phyloP scores from a whole-genome alignment of 371 early-diverging fungal genomes.

The Mortierella sp. region DNA sequence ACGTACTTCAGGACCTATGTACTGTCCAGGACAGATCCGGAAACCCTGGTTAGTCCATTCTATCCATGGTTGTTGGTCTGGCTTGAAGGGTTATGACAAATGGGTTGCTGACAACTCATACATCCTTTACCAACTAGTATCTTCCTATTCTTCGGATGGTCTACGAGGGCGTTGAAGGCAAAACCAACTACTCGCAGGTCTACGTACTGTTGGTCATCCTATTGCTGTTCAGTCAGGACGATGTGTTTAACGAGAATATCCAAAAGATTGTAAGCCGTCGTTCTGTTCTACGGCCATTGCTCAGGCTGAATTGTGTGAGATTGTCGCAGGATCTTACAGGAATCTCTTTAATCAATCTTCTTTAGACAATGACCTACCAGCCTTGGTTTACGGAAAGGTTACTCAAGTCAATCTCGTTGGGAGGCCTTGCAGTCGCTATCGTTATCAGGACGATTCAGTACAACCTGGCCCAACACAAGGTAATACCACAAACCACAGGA shows the following conservation, averaged over 20 bases:
- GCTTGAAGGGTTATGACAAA: too few species aligned
- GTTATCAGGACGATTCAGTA: conserved; percentile 74
- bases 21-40: conserved; percentile 80
- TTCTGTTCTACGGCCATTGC: background rate
- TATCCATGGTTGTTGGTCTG: too few species aligned
- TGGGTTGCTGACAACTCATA: too few species aligned
- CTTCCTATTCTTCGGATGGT: conserved; percentile 74
- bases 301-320: background rate
- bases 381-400: conserved; percentile 82
- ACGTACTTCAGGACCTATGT: conserved; percentile 77
- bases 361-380: conserved; percentile 65
- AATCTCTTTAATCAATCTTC: background rate
- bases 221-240: conserved; percentile 77
- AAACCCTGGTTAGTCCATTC: conserved; percentile 73
- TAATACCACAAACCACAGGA: conserved; percentile 16
- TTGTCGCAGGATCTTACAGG: background rate
- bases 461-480: conserved; percentile 76
- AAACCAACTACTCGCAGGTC: conserved; percentile 70
- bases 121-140: conserved; percentile 58
- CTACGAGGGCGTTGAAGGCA: conserved; percentile 74
- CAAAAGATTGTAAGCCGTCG: conserved; percentile 72
- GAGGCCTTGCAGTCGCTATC: conserved; percentile 71
- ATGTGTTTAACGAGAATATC: conserved; percentile 77
- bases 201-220: conserved; percentile 75
- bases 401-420: conserved; percentile 73